These are phyloP conservation scores for Ogataea paraovalis DNA, from an alignment of 805 yeast genomes.

Conservation along the genomic window DNA sequence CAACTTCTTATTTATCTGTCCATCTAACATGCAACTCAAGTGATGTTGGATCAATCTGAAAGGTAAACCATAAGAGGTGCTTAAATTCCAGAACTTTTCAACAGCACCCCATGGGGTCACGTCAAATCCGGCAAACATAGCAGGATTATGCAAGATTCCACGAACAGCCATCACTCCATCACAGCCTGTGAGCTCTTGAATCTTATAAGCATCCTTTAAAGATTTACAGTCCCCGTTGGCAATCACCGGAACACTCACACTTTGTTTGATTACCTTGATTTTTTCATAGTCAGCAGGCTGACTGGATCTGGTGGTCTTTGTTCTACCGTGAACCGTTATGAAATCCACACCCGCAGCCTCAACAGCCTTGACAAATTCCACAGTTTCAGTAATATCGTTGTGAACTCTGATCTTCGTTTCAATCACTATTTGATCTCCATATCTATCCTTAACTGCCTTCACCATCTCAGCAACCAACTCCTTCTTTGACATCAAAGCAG, in stretches of 20 bases:
- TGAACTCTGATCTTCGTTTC: constrained; percentile 94
- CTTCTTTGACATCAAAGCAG: constrained; percentile 84
- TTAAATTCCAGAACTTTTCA: constrained; percentile 76
- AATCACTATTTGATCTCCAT: constrained; percentile 66
- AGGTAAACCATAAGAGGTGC: constrained; percentile 79
- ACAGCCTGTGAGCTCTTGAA: constrained; percentile 63
- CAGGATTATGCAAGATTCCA: constrained; percentile 84
- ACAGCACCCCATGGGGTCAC: constrained; percentile 89
- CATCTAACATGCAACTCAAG: constrained; percentile 78
- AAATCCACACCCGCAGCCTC: constrained; percentile 90
- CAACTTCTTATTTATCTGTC: constrained; percentile 41
- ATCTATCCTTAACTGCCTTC: constrained; percentile 68
- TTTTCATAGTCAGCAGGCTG: constrained; percentile 82
- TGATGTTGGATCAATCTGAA: constrained; percentile 85
- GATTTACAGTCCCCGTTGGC: constrained; percentile 95
- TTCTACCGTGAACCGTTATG: constrained; percentile 92
- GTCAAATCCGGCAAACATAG: constrained; percentile 69
- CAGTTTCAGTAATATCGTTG: constrained; percentile 66
- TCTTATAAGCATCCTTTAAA: constrained; percentile 57
- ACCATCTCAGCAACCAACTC: constrained; percentile 83
- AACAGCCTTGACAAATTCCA: constrained; percentile 64
- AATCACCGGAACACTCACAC: constrained; percentile 73
- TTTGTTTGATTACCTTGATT: constrained; percentile 57
- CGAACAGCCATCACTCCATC: constrained; percentile 97
- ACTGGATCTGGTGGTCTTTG: constrained; percentile 79